Base-by-base conservation (phyloP, 768 basidiomycete genomes). In the Glaciozyma antarctica region DNA sequence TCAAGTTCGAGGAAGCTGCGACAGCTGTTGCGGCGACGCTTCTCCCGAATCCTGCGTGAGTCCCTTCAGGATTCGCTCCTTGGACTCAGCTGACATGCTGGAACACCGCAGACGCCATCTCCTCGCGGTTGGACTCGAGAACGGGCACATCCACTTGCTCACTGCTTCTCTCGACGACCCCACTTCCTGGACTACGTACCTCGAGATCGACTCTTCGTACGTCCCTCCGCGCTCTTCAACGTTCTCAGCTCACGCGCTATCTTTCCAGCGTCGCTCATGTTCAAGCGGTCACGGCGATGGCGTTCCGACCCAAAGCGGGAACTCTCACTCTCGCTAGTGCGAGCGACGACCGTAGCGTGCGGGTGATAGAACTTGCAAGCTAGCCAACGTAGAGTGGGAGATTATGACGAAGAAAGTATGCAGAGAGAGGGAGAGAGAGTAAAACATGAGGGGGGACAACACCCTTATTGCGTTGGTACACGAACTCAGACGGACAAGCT, bases 281-380 rank as follows among this genome's bases (percentile, higher is more conserved):
- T 44, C 83, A 85, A 67, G 86, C 90, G 62, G 82, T 97, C 58
- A 84, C 92, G 71, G 82, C 82, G 63, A 78, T 95, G 62, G 81
- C 84, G n/a, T 97, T 90, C 89, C 81, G 86, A 45, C 84, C 86
- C 38, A 71, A 67, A 10, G 62, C 47, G 16, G 58, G 56, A 17
- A 57, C 30, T 44, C n/a, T 75, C 63, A 80, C 84, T 65, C 81
- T 97, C 60, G 93, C 90, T 43, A 90, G 85, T 64, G 90, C 90
- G 73, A 88, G 89, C 76, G 90, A 94, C 79, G 93, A 97, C 81
- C 85, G 88, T 80, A 88, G 87, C 80, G 79, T 93, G 77, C 87
- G 85, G 77, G 81, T 94, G 79, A 78, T 85, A 77, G 80, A 80
- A 74, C 79, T 89, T 32, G 49, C 38, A 41, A 41, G 38, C 38